Base-by-base conservation (phyloP, 1,139 yeast genomes). In the Suhomyces choctaworum region DNA sequence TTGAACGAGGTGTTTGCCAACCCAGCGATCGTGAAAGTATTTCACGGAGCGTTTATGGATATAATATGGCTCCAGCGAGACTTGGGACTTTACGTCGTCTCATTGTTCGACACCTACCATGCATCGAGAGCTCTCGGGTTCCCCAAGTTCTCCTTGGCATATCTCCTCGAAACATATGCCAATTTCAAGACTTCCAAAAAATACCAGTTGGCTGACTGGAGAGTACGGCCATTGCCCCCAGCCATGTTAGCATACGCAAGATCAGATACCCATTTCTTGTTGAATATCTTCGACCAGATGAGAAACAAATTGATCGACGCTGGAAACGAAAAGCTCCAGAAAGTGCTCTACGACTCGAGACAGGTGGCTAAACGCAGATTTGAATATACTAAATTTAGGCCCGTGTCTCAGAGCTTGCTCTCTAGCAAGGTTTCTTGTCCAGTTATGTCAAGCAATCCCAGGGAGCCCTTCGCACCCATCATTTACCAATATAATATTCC, bases 1-100 rank as follows among this genome's bases (percentile, higher is more conserved):
- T 66, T 94, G 41, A 94, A 94, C 60, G 69, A 66, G 34, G 76
- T 90, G 1, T 89, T 92, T 47, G 74, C 97, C 3, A 68, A 92
- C 56, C 97, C 97, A 0, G 51, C 62, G 4, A 80, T 90, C 22
- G 67, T 88, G 23, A 94, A 94, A 55, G 95, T 94, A 1, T 78
- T 94, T 48, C 99, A 94, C 56, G 98, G 99, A 45, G 96, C 98
- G 0, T 82, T 80, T 46, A 89, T 89, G 96, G 99, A 94, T 66
- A 85, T 92, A 7, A 82, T 88, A 32, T 94, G 99, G 99, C 69
- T 94, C 27, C 99, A 94, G 62, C 73, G 98, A 47, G 98, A 94
- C 55, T 72, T 94, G 45, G 99, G 99, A 0, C 64, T 94, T 10
- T 94, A 94, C 50, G 66, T 94, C 15, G 98, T 92, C 6, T 78